These are phyloP conservation scores for Umbellularia californica DNA, from an alignment of 164 flowering plant species.

Conservation along the genomic window DNA sequence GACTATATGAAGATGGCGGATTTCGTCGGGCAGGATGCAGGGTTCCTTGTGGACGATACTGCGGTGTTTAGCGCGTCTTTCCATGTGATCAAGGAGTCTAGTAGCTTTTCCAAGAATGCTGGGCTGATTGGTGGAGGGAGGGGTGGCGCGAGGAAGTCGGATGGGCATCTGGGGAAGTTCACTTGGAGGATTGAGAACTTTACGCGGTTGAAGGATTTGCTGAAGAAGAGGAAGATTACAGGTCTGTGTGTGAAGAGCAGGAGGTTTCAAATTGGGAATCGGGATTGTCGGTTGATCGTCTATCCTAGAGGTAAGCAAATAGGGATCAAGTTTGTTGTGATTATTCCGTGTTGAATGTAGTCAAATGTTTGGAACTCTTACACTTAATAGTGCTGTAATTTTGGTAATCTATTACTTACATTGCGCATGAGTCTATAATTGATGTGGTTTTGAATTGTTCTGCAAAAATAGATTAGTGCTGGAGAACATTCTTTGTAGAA, in stretches of 20 bases:
- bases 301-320: constrained; percentile 83
- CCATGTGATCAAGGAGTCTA: constrained; percentile 85
- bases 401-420: too few relatives aligned
- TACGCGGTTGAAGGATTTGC: constrained; percentile 81
- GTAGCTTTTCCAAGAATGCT: constrained; percentile 73
- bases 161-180: constrained; percentile 85
- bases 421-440: too few relatives aligned
- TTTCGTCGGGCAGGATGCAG: constrained; percentile 58
- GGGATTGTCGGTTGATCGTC: constrained; percentile 94
- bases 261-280: constrained; percentile 94
- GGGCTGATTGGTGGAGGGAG: constrained; percentile 41
- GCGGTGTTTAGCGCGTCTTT: constrained; percentile 87
- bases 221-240: constrained; percentile 94
- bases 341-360: background rate
- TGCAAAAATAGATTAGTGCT: too few relatives aligned
- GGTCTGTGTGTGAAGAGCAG: constrained; percentile 96
- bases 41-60: constrained; percentile 84
- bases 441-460: too few relatives aligned
- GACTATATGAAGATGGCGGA: constrained; percentile 97
- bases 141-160: constrained; percentile 65
- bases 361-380: background rate
- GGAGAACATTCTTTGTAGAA: too few relatives aligned
- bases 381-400: too few relatives aligned
- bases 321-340: background rate
- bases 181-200: constrained; percentile 94